Conservation (phyloP, 2,329 filamentous ascomycete species). For the Sarocladium kiliense region DNA sequence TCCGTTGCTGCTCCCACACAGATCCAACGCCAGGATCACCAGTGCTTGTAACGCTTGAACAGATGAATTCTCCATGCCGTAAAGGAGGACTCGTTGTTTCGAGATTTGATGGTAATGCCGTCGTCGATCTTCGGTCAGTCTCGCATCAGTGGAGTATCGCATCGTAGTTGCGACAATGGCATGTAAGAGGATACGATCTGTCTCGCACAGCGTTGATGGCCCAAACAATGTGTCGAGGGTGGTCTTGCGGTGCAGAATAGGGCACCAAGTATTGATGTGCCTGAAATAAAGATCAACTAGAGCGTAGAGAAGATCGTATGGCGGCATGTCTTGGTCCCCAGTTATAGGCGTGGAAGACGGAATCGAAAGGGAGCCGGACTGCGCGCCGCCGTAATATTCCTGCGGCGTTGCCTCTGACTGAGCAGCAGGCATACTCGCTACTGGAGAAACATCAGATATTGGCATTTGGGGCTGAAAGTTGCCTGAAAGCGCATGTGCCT, state of each 20-base stretch:
- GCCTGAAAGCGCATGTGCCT: conserved; percentile 28
- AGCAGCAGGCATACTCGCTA: conserved; percentile 28
- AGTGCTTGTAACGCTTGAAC: conserved; percentile 84
- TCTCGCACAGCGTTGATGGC: conserved; percentile 68
- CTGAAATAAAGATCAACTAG: conserved; percentile 75
- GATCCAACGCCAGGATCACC: conserved; percentile 79
- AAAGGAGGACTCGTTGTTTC: conserved; percentile 81
- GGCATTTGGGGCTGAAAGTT: conserved; percentile 42
- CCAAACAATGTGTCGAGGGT: conserved; percentile 81
- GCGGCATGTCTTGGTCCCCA: conserved; percentile 62
- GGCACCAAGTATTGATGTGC: conserved; percentile 79
- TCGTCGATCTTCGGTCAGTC: conserved; percentile 68
- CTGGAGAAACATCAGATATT: conserved; percentile 32
- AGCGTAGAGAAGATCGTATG: conserved; percentile 68
- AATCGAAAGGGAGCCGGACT: neutral
- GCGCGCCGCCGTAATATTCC: conserved; percentile 40
- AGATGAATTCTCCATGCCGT: conserved; percentile 84
- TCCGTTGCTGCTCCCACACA: conserved; percentile 82
- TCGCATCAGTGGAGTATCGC: conserved; percentile 72
- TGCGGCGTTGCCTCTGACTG: conserved; percentile 38
- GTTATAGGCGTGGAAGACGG: conserved; percentile 10
- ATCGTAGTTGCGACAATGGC: conserved; percentile 86
- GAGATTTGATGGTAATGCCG: conserved; percentile 73
- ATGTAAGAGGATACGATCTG: conserved; percentile 77
- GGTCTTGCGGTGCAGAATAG: conserved; percentile 79